Evolutionary conservation across 2,329 filamentous ascomycete species (phyloP), one percentile per base, ranked within the genome.

Genomic region (Botryotinia narcissicola): DNA sequence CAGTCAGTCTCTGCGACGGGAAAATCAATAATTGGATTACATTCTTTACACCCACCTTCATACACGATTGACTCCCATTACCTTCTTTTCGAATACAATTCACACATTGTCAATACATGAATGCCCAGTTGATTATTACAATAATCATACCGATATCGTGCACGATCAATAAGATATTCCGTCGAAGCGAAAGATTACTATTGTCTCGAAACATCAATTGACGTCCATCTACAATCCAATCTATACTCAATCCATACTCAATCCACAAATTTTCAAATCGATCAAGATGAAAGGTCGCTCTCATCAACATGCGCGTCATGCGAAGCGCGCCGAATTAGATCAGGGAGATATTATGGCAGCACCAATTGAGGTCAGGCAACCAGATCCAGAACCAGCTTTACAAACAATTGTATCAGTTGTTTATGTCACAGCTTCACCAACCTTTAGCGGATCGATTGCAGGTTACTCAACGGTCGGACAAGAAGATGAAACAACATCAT

Each of bases 391-490:
- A 5, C 64, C 64, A 70, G 46, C 64, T 54, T n/a, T 51, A 16
- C 71, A 77, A 29, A 84, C 83, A 4, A 77, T 84, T 67, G 79
- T 84, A 18, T 81, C 82, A 0, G 80, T 86, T 59, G 83, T 89
- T 60, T 87, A 88, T 79, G 83, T 87, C 63, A 89, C 87, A 0
- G 82, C 85, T 44, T 77, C 83, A 35, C 83, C 85, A 71, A 88
- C 87, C 57, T 89, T 88, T 76, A 81, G 82, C 25, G 87, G 86
- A 40, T 82, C 83, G 2, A 81, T 87, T 74, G 86, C 82, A 72
- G 85, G 85, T 74, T 87, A 84, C 77, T 81, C 82, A 22, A 87
- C 86, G 32, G 73, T 79, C 57, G 79, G 75, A 59, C 73, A 62
- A 71, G 67, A 59, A 42, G 63, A 70, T 22, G 59, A 67, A 60